Evolutionary conservation across 345 rosid genomes (phyloP).

Genomic region (Corchorus capsularis): DNA sequence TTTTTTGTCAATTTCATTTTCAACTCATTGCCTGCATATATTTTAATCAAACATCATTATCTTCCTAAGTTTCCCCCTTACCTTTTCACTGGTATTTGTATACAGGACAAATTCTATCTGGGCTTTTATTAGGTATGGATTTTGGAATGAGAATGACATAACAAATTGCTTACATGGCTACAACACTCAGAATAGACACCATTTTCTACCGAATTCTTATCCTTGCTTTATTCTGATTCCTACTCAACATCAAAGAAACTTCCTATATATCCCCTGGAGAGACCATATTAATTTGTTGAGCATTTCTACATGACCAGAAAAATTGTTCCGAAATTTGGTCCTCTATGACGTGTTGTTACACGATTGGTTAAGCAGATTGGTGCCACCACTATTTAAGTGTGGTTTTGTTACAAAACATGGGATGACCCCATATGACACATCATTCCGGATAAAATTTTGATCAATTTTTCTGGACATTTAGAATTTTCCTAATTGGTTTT

Average conservation of each 20-base stretch:
- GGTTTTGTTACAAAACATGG: too few species aligned
- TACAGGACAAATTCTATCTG: background rate
- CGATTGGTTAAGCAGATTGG: too few species aligned
- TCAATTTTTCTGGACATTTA: too few species aligned
- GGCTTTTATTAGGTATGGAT: background rate
- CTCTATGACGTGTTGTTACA: too few species aligned
- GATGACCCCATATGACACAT: too few species aligned
- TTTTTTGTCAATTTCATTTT: background rate
- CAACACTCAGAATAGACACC: background rate
- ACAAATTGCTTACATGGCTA: too few species aligned
- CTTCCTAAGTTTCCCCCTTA: background rate
- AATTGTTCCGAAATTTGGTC: too few species aligned
- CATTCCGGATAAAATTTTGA: too few species aligned
- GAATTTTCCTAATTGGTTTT: too few species aligned
- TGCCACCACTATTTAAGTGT: too few species aligned
- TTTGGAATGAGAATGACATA: background rate
- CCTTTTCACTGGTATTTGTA: background rate
- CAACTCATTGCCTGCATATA: background rate
- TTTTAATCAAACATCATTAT: background rate
- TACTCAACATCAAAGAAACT: background rate
- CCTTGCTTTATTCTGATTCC: conserved; percentile 10
- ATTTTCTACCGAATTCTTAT: background rate
- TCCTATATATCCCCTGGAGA: background rate
- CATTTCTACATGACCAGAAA: too few species aligned
- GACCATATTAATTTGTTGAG: background rate